Conservation (phyloP, 805 yeast species). For the Saturnispora diversa region DNA sequence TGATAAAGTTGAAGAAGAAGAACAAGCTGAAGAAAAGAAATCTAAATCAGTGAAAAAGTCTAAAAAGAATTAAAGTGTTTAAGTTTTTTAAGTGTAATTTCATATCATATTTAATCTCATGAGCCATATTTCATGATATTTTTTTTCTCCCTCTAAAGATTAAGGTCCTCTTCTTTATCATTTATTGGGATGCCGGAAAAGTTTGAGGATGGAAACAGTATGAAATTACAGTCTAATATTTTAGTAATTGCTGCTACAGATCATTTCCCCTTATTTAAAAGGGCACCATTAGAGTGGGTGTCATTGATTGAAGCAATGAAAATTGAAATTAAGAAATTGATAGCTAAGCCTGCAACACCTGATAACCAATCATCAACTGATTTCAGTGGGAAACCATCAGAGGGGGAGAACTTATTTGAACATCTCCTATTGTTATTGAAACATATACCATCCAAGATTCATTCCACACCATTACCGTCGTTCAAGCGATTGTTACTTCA, state of each 20-base stretch:
- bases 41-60: conserved; percentile 1
- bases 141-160: neutral
- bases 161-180: neutral
- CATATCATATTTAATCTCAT: neutral
- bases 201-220: neutral
- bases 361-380: neutral
- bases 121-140: neutral
- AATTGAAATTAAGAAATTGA: neutral
- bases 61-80: neutral
- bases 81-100: neutral
- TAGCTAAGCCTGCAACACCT: neutral
- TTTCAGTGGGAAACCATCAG: too few species aligned
- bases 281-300: conserved; percentile 3
- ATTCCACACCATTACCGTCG: conserved; percentile 4
- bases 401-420: neutral
- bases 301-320: conserved; percentile 4
- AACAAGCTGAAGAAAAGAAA: neutral
- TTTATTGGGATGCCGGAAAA: neutral
- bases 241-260: conserved; percentile 4
- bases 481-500: conserved; percentile 7
- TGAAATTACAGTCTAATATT: neutral
- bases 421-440: neutral
- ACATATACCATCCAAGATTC: neutral
- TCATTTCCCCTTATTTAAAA: conserved; percentile 5
- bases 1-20: neutral